phyloP scores from a whole-genome alignment of 2,329 filamentous ascomycete genomes.

The Penicillium expansum region DNA sequence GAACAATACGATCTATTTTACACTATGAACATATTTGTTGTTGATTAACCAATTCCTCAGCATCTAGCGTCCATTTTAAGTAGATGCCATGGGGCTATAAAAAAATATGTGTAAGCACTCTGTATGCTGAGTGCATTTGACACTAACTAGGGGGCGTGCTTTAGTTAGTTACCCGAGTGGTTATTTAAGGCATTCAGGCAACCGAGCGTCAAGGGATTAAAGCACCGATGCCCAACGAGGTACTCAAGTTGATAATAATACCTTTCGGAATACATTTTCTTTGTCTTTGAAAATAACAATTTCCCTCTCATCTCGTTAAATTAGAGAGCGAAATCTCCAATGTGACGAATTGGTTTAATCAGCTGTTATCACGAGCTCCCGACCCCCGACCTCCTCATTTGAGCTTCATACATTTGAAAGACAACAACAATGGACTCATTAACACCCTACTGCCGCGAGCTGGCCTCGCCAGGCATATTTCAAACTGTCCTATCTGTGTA shows the following conservation, averaged over 20 bases:
- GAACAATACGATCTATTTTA: too few relatives aligned
- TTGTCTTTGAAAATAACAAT: neutral
- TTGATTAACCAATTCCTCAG: too few relatives aligned
- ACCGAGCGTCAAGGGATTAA: neutral
- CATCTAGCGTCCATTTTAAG: too few relatives aligned
- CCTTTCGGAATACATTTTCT: neutral
- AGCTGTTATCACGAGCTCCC: slow-evolving; percentile 1
- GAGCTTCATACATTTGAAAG: slow-evolving; percentile 3
- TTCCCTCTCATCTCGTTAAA: neutral
- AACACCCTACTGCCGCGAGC: slow-evolving; percentile 48
- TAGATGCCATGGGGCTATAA: too few relatives aligned
- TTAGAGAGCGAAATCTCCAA: neutral
- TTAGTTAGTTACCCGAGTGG: too few relatives aligned
- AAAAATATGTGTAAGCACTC: too few relatives aligned
- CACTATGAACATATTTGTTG: too few relatives aligned
- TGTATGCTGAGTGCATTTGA: too few relatives aligned
- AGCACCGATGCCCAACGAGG: neutral
- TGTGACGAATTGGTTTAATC: slow-evolving; percentile 2
- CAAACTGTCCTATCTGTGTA: slow-evolving; percentile 24
- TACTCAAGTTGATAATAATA: neutral
- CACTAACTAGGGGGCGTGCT: too few relatives aligned
- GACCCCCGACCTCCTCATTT: neutral
- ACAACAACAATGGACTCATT: slow-evolving; percentile 22
- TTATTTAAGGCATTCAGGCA: neutral
- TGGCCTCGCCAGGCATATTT: slow-evolving; percentile 51